Evolutionary conservation across 176 grass and related monocot genomes (phyloP), one percentile per base, ranked within the genome.

Genomic region (Rhynchospora tenuis): DNA sequence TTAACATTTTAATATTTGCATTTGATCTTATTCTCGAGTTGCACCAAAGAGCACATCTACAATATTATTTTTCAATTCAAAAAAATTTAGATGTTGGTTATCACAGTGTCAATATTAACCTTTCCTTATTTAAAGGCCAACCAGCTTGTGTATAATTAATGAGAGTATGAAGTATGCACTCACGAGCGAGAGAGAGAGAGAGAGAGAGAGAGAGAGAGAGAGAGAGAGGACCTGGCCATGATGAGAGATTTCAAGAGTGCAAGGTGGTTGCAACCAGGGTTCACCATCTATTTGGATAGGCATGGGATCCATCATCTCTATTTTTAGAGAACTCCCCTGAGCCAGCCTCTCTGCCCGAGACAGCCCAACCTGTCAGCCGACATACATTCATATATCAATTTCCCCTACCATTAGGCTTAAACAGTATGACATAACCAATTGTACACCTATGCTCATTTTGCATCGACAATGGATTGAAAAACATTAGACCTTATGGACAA

Each of bases 241-340:
- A 86, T 93, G 94, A 88, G 91, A 97, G 70, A 97, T 84, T 83
- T 85, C 87, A 60, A 97, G 83, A 54, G 84, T 97, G 73, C 94
- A 93, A 38, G 91, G 89, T 50, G 88, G 88, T 64, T 97, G 91
- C 26, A 89, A 91, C 91, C 91, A 97, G 33, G 94, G 94, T 33
- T 97, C 94, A 72, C 91, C 94, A 86, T 97, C 94, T 0, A 97
- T 92, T 88, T 97, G 94, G 74, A 97, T 91, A 59, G 94, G 94
- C 89, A 97, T 91, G 28, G 82, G 20, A 79, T 85, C 86, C 54
- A 45, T 81, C 62, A 93, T 85, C 74, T 86, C 87, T 33, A 97
- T 88, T 70, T 90, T 97, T 83, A 97, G 81, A 67, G 81, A 87
- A 83, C 86, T 83, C 23, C 94, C 94, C 86, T 97, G 94, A 44